phyloP scores from a whole-genome alignment of 78 protist genomes.

The Planoprotostelium fungivorum region DNA sequence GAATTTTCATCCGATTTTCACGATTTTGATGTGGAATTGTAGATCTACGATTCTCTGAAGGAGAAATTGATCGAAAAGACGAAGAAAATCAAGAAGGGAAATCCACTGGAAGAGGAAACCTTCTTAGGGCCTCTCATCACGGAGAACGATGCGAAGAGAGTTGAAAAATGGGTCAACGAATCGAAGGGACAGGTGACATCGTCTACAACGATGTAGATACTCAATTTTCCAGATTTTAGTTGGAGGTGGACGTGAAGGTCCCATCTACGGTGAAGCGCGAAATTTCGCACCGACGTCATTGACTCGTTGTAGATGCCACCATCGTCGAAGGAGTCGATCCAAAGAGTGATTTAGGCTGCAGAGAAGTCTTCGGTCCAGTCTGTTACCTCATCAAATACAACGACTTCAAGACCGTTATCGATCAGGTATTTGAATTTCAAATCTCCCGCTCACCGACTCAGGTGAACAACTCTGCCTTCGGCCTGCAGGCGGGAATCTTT shows the following conservation, averaged over 20 bases:
- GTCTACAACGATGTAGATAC: constrained; percentile 13
- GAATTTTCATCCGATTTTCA: not conserved
- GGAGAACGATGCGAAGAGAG: constrained; percentile 51
- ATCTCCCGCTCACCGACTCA: not conserved
- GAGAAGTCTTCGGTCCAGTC: constrained; percentile 75
- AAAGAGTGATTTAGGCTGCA: constrained; percentile 3
- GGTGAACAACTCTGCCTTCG: constrained; percentile 60
- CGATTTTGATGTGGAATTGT: not conserved
- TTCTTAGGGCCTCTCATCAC: constrained; percentile 76
- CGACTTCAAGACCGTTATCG: constrained; percentile 46
- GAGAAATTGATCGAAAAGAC: constrained; percentile 9
- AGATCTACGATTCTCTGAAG: constrained; percentile 33
- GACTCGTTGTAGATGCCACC: constrained; percentile 40
- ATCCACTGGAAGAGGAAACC: constrained; percentile 67
- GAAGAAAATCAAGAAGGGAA: constrained; percentile 18
- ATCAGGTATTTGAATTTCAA: not conserved
- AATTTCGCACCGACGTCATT: not conserved
- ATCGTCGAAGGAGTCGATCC: constrained; percentile 37
- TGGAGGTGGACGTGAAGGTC: constrained; percentile 40
- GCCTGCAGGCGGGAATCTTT: constrained; percentile 81
- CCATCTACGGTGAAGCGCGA: constrained; percentile 2
- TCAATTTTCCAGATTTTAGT: not conserved
- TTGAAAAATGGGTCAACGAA: constrained; percentile 39
- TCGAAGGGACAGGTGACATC: constrained; percentile 3
- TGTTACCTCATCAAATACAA: constrained; percentile 36